These are phyloP conservation scores for Lactifluus rugatus DNA, from an alignment of 768 basidiomycete genomes.

Conservation along the genomic window DNA sequence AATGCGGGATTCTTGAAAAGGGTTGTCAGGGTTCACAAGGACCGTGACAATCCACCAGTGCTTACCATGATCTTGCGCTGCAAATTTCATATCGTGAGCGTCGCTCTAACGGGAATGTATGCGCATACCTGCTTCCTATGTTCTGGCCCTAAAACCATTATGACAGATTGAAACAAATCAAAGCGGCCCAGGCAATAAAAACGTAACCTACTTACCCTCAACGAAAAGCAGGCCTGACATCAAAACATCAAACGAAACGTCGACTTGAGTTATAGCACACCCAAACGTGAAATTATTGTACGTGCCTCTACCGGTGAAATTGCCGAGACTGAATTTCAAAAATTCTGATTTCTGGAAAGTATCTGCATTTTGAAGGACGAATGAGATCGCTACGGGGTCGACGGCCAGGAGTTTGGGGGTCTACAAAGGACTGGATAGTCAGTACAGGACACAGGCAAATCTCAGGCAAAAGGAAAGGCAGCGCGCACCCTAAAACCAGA, in stretches of 20 bases:
- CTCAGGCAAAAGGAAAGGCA: neutral
- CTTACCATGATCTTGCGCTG: slow-evolving; percentile 14
- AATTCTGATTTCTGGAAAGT: slow-evolving; percentile 28
- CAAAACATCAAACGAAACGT: neutral
- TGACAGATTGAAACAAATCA: too few relatives aligned
- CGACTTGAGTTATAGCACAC: neutral
- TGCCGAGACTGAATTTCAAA: slow-evolving; percentile 9
- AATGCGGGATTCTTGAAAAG: slow-evolving; percentile 22
- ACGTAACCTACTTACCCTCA: slow-evolving; percentile 7
- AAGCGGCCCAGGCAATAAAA: too few relatives aligned
- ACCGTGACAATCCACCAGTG: too few relatives aligned
- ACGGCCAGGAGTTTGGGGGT: slow-evolving; percentile 25
- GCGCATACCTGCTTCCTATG: slow-evolving; percentile 10
- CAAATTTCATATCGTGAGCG: neutral
- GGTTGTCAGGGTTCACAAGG: neutral
- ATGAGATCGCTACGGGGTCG: slow-evolving; percentile 29
- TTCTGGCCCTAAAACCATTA: neutral
- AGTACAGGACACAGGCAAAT: too few relatives aligned
- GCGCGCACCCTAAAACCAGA: slow-evolving; percentile 3
- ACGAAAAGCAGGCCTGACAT: slow-evolving; percentile 7
- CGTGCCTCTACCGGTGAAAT: slow-evolving; percentile 15
- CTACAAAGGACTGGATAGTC: neutral
- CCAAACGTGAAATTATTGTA: too few relatives aligned
- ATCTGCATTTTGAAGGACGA: slow-evolving; percentile 27
- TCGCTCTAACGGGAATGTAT: neutral